These are phyloP conservation scores for Phytophthora tentaculata DNA, from an alignment of 352 stramenopile species.

Conservation along the genomic window DNA sequence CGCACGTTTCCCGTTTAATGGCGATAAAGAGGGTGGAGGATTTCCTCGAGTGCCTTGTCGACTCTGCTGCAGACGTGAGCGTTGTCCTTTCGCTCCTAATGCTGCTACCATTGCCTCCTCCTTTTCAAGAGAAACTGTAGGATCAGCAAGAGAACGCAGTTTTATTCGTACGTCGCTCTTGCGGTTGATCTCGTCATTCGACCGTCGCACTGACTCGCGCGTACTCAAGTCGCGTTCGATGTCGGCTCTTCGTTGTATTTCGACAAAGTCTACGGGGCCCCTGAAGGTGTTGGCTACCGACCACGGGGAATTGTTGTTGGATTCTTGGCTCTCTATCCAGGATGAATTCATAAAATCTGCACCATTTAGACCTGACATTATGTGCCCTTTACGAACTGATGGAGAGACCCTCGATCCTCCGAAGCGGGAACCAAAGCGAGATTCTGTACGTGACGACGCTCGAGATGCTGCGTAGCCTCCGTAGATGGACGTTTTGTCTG, in stretches of 20 bases:
- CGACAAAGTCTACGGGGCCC: constrained; percentile 39
- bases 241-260: constrained; percentile 47
- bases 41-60: constrained; percentile 23
- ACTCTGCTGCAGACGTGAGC: constrained; percentile 18
- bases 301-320: constrained; percentile 22
- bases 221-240: constrained; percentile 55
- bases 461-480: constrained; percentile 38
- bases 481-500: constrained; percentile 21
- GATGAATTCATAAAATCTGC: constrained; percentile 4
- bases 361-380: constrained; percentile 21
- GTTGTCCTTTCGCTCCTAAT: constrained; percentile 14
- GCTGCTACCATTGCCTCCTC: constrained; percentile 39
- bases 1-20: constrained; percentile 12
- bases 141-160: constrained; percentile 58
- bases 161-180: constrained; percentile 52
- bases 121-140: constrained; percentile 52
- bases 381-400: constrained; percentile 40
- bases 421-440: constrained; percentile 42
- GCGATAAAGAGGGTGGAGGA: constrained; percentile 4
- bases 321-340: constrained; percentile 22
- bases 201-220: constrained; percentile 42
- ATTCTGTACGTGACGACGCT: constrained; percentile 42
- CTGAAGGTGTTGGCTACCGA: constrained; percentile 20
- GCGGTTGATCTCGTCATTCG: constrained; percentile 42
- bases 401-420: constrained; percentile 28